Evolutionary conservation across 129 eudicot species (phyloP).

Genomic region (Logfia minima): DNA sequence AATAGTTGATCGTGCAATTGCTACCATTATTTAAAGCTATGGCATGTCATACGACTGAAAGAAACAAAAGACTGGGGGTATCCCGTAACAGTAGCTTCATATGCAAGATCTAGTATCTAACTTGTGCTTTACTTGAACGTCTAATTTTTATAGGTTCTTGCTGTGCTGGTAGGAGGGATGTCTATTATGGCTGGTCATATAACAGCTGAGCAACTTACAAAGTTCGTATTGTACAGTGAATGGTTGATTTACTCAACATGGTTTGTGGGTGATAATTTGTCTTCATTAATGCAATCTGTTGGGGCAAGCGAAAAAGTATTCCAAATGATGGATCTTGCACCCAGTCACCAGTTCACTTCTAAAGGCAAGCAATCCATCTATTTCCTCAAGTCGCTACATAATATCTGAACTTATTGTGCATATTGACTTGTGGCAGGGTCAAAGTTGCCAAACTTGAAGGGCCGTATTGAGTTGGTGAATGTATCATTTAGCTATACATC

Average conservation of each 20-base stretch:
- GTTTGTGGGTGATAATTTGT: constrained; percentile 95
- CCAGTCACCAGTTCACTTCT: constrained; percentile 70
- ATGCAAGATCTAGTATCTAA: constrained; percentile 17
- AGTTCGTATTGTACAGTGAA: constrained; percentile 95
- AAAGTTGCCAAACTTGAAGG: constrained; percentile 58
- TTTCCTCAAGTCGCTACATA: neutral
- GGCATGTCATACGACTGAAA: neutral
- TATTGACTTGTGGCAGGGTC: constrained; percentile 54
- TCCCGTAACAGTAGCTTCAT: neutral
- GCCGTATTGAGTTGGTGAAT: constrained; percentile 69
- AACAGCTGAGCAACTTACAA: constrained; percentile 97
- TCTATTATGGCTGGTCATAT: constrained; percentile 81
- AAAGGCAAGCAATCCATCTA: constrained; percentile 54
- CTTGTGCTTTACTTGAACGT: constrained; percentile 21
- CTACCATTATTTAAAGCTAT: neutral
- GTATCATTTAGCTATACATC: constrained; percentile 78
- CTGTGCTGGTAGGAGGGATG: constrained; percentile 97
- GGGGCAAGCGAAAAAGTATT: constrained; percentile 99
- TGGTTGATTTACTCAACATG: constrained; percentile 98
- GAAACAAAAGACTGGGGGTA: neutral
- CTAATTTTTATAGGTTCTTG: constrained; percentile 64
- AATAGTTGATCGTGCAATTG: neutral
- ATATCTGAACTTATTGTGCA: constrained; percentile 2
- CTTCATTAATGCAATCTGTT: constrained; percentile 92
- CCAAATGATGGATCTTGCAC: constrained; percentile 82